Conservation (phyloP, 1,284 basidiomycete genomes). For the Ustilago loliicola region DNA sequence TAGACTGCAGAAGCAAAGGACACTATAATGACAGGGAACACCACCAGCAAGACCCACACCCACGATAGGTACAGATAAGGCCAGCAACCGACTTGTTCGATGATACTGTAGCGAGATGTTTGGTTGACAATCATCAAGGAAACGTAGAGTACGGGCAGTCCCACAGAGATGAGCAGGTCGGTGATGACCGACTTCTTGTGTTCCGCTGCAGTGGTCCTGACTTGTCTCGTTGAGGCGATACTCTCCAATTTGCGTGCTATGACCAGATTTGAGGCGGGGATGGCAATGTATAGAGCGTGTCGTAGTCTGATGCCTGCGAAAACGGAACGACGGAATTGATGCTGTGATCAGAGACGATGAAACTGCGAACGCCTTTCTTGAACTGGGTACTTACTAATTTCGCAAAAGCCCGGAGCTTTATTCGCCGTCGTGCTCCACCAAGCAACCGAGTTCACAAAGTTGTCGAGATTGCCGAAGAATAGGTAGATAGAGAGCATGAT, state of each 20-base stretch:
- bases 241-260: slow-evolving; percentile 31
- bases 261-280: slow-evolving; percentile 27
- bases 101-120: slow-evolving; percentile 13
- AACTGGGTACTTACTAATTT: slow-evolving; percentile 22
- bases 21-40: slow-evolving; percentile 13
- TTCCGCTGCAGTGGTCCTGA: slow-evolving; percentile 6
- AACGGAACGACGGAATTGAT: neutral
- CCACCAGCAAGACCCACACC: slow-evolving; percentile 21
- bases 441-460: slow-evolving; percentile 17
- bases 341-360: neutral
- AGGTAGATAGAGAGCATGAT: slow-evolving; percentile 16
- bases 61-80: slow-evolving; percentile 10
- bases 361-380: neutral
- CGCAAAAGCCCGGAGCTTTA: slow-evolving; percentile 22
- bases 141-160: slow-evolving; percentile 18
- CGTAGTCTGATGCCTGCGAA: slow-evolving; percentile 17
- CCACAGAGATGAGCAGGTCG: slow-evolving; percentile 26
- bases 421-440: slow-evolving; percentile 13
- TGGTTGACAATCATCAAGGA: slow-evolving; percentile 38
- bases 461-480: slow-evolving; percentile 24
- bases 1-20: slow-evolving; percentile 16
- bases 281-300: slow-evolving; percentile 16
- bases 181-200: slow-evolving; percentile 12
- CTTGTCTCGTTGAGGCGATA: slow-evolving; percentile 28
- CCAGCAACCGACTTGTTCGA: slow-evolving; percentile 30